These are phyloP conservation scores for Scutellaria galericulata DNA, from an alignment of 257 asterid species.

Conservation along the genomic window DNA sequence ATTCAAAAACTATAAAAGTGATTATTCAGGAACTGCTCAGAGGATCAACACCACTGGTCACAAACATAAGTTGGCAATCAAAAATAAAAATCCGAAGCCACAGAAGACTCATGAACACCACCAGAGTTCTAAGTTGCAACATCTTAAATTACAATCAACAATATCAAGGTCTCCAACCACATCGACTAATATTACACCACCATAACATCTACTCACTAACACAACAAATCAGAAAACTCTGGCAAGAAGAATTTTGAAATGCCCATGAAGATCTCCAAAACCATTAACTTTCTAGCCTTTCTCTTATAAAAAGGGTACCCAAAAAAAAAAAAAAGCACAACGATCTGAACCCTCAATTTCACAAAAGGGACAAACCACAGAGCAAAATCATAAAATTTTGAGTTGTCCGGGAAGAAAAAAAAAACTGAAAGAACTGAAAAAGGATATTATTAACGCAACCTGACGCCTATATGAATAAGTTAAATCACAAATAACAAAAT, in stretches of 20 bases:
- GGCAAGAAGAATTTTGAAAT: background rate
- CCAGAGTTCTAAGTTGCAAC: too few species aligned
- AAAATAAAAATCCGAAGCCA: background rate
- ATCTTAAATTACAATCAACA: background rate
- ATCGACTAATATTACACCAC: background rate
- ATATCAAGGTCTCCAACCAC: slow-evolving; percentile 1
- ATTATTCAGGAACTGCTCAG: background rate
- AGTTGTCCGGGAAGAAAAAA: background rate
- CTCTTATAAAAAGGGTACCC: too few species aligned
- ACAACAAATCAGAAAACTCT: background rate
- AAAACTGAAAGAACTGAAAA: too few species aligned
- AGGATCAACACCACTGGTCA: background rate
- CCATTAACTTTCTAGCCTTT: background rate
- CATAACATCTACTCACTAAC: background rate
- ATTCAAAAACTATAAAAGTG: background rate
- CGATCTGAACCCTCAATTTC: background rate
- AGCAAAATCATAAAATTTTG: background rate
- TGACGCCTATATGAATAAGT: background rate
- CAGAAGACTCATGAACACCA: background rate
- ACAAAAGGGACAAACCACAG: background rate
- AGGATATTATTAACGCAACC: background rate
- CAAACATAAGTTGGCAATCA: background rate
- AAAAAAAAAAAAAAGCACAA: background rate
- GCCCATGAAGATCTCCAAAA: background rate
- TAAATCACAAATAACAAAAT: slow-evolving; percentile 1